Conservation (phyloP, 305 asterid species). For the Striga hermonthica region DNA sequence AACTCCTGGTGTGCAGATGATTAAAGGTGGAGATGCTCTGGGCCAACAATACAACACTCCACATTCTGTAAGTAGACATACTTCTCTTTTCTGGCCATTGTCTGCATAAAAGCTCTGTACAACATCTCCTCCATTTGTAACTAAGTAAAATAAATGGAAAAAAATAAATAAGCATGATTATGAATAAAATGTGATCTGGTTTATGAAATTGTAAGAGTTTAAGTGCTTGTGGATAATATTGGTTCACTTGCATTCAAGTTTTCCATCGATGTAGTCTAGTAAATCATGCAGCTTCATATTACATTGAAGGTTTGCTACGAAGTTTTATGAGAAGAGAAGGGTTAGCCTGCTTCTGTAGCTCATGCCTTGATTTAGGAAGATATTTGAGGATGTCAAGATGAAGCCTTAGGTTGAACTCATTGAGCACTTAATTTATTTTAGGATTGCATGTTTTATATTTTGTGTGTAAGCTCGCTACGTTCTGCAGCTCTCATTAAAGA, state of each 20-base stretch:
- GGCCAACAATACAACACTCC: conserved; percentile 99
- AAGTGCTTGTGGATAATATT: conserved; percentile 12
- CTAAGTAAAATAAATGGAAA: background rate
- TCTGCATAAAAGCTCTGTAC: conserved; percentile 1
- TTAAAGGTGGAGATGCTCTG: conserved; percentile 87
- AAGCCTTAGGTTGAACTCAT: conserved; percentile 3
- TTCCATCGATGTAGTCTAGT: background rate
- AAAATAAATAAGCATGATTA: background rate
- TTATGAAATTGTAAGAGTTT: background rate
- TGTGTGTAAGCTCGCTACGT: background rate
- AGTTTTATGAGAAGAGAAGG: background rate
- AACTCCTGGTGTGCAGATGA: conserved; percentile 95
- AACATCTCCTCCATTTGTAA: background rate
- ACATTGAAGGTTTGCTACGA: background rate
- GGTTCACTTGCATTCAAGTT: background rate
- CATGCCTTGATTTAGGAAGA: background rate
- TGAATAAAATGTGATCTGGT: background rate
- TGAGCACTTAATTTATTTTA: background rate
- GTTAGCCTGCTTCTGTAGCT: background rate
- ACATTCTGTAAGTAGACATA: conserved; percentile 56
- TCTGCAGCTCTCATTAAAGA: background rate
- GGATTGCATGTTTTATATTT: background rate
- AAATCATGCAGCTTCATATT: background rate
- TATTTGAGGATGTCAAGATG: background rate
- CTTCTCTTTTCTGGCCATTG: conserved; percentile 17